Conservation (phyloP, 805 yeast genomes). For the Lachancea meyersii region DNA sequence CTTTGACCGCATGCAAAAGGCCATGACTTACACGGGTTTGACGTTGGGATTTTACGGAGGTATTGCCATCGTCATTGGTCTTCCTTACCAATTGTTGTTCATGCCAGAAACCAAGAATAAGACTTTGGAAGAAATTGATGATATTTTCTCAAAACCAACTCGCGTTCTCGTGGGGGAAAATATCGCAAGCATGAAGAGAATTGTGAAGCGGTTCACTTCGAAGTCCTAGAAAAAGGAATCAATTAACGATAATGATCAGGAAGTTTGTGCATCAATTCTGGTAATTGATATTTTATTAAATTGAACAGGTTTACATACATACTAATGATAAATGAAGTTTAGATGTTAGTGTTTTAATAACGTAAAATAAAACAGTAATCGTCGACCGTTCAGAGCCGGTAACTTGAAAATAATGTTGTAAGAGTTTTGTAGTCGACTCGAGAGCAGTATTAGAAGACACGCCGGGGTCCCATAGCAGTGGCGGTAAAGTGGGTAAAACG, state of each 20-base stretch:
- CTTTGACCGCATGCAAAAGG: slow-evolving; percentile 49
- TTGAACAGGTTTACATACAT: too few relatives aligned
- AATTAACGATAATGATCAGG: background rate
- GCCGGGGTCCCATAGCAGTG: too few relatives aligned
- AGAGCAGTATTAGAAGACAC: too few relatives aligned
- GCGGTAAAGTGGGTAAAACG: too few relatives aligned
- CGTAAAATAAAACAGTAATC: background rate
- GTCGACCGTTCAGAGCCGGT: too few relatives aligned
- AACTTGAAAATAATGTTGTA: too few relatives aligned
- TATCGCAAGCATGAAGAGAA: slow-evolving; percentile 15
- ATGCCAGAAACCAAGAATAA: slow-evolving; percentile 70
- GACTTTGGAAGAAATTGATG: slow-evolving; percentile 68
- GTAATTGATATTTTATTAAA: background rate
- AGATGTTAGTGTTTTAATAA: background rate
- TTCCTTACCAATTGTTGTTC: slow-evolving; percentile 47
- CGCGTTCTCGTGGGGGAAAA: slow-evolving; percentile 30
- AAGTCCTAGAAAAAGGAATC: background rate
- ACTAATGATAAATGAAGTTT: too few relatives aligned
- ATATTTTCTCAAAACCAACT: slow-evolving; percentile 48
- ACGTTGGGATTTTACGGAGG: slow-evolving; percentile 65
- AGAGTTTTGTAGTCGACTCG: too few relatives aligned
- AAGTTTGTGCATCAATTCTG: background rate
- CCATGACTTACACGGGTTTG: slow-evolving; percentile 57
- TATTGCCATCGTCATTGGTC: slow-evolving; percentile 48
- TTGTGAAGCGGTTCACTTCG: background rate